phyloP scores from a whole-genome alignment of 305 asterid species.

The Fraxinus greggii region DNA sequence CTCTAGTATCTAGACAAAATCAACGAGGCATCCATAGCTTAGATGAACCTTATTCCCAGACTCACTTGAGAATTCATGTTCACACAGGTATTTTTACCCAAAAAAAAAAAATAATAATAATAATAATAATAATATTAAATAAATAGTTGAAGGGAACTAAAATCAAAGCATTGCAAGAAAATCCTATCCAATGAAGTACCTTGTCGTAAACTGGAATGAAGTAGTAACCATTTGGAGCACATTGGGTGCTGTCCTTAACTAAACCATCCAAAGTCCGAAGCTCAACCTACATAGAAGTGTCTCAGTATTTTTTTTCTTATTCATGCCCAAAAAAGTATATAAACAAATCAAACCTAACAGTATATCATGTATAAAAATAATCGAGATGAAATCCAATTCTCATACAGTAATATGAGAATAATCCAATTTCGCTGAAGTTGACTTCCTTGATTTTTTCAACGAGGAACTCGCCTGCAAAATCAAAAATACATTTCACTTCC shows the following conservation, averaged over 20 bases:
- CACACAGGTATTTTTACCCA: neutral
- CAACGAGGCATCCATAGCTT: neutral
- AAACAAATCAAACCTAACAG: neutral
- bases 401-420: slow-evolving; percentile 82
- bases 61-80: neutral
- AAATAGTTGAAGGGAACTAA: neutral
- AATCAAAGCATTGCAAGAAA: neutral
- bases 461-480: slow-evolving; percentile 67
- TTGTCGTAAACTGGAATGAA: slow-evolving; percentile 96
- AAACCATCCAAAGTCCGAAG: slow-evolving; percentile 88
- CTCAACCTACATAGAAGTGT: slow-evolving; percentile 56
- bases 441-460: slow-evolving; percentile 78
- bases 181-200: slow-evolving; percentile 37
- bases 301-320: slow-evolving; percentile 21
- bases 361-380: neutral
- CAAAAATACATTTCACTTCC: slow-evolving; percentile 13
- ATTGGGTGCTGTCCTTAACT: slow-evolving; percentile 88
- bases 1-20: neutral
- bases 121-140: no score
- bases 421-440: slow-evolving; percentile 69
- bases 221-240: slow-evolving; percentile 99
- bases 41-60: neutral
- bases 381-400: neutral
- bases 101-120: no score
- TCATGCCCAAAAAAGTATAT: neutral